Base-by-base conservation (phyloP, 2,329 filamentous ascomycete genomes). In the Chaetomiaceae sp. region DNA sequence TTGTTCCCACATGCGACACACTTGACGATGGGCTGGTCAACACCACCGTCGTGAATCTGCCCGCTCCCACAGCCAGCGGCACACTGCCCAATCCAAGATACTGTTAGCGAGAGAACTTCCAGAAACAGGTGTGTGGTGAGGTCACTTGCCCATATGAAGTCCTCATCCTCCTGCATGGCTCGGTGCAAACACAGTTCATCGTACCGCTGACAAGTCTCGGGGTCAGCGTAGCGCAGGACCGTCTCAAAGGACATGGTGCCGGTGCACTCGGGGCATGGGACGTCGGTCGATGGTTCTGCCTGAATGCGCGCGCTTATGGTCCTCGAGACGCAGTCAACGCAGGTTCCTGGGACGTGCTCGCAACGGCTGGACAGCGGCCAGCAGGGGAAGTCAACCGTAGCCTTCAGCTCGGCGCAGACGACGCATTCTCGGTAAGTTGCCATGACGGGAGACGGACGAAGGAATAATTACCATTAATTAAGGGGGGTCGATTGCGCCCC, bases 11-110 rank as follows among this genome's bases (percentile, higher is more conserved):
- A 54, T 14, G 23, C 43, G 11, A 6, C 23, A 8, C 53, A 55
- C 11, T 55, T 52, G 36, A 55, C 45, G 17, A 55, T 55, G 31
- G 53, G 53, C 42, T 51, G 44, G 1, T 34, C 22, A 7, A 3
- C 3, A 11, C 53, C 53, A 19, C 38, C 44, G 7, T 47, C 36
- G 33, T 55, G 48, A 20, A 55, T 44, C 15, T 55, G 53, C 8
- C 53, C 53, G 36, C 31, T 52, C 1, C 45, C 53, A 17, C 53
- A 55, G 7, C 49, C 43, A 4, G 43, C 48, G 2, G 53, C 15
- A n/a, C 53, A 55, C 53, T 55, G 23, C 14, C 7, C 4, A n/a
- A n/a, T 8, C 12, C 7, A n/a, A 3, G n/a, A n/a, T n/a, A n/a
- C n/a, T n/a, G 33, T 38, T 9, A 43, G 49, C 6, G 11, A n/a